Evolutionary conservation across 2,329 filamentous ascomycete species (phyloP).

Genomic region (Aspergillus vadensis): DNA sequence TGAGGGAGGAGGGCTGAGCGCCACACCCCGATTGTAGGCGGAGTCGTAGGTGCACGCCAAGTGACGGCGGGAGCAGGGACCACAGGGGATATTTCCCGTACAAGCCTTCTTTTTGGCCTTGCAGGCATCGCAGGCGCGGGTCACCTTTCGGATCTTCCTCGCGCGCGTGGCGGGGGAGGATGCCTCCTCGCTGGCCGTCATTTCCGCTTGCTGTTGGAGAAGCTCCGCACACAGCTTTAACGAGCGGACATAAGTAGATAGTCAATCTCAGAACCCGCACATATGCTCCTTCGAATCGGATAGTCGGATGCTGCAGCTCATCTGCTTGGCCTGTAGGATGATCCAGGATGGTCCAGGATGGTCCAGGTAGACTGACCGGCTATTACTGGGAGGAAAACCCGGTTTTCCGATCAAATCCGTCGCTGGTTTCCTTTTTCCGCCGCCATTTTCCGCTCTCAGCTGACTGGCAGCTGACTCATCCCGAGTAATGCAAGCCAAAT

Average conservation of each 20-base stretch:
- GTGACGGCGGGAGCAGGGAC: slow-evolving; percentile 21
- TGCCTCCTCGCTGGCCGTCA: neutral
- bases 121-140: slow-evolving; percentile 29
- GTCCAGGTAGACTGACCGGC: too few relatives aligned
- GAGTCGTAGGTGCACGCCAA: slow-evolving; percentile 24
- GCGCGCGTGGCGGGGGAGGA: neutral
- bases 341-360: neutral
- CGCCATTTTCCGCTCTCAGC: neutral
- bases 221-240: too few relatives aligned
- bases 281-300: too few relatives aligned
- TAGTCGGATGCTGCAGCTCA: neutral
- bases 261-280: too few relatives aligned
- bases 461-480: neutral
- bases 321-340: neutral
- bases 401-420: neutral
- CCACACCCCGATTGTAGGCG: slow-evolving; percentile 26
- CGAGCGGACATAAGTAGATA: too few relatives aligned
- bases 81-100: slow-evolving; percentile 26
- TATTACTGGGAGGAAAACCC: too few relatives aligned
- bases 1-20: slow-evolving; percentile 23
- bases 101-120: slow-evolving; percentile 29
- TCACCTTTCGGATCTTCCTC: slow-evolving; percentile 27
- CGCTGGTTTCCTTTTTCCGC: neutral
- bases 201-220: neutral
- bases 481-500: neutral